These are phyloP conservation scores for Colletotrichum lentis DNA, from an alignment of 2,329 filamentous ascomycete genomes.

Conservation along the genomic window DNA sequence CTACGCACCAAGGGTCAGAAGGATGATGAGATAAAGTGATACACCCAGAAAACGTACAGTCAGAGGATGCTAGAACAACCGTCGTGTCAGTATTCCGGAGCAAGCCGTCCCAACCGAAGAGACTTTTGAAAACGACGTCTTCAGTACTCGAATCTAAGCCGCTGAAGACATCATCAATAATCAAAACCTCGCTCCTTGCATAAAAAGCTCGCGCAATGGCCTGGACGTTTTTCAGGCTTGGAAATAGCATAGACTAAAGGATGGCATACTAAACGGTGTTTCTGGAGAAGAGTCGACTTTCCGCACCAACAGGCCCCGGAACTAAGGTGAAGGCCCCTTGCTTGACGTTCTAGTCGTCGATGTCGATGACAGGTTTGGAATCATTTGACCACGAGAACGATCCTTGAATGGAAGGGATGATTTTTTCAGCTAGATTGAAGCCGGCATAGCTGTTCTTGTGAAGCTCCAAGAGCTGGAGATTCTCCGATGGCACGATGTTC, in stretches of 20 bases:
- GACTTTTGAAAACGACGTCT: constrained; percentile 40
- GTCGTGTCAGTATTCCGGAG: constrained; percentile 40
- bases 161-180: constrained; percentile 48
- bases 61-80: constrained; percentile 34
- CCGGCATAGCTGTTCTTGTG: background rate
- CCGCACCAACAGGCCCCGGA: constrained; percentile 49
- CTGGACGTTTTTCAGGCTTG: constrained; percentile 16
- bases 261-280: constrained; percentile 42
- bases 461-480: constrained; percentile 8
- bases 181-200: constrained; percentile 40
- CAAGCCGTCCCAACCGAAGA: constrained; percentile 42
- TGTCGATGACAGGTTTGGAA: constrained; percentile 23
- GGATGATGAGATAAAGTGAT: fast-evolving
- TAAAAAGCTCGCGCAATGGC: constrained; percentile 46
- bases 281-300: constrained; percentile 49
- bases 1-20: background rate
- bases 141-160: constrained; percentile 45
- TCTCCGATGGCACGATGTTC: background rate
- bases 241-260: fast-evolving
- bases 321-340: constrained; percentile 41
- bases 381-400: constrained; percentile 36
- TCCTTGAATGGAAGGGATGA: constrained; percentile 25
- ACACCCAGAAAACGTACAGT: constrained; percentile 16
- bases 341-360: constrained; percentile 20
- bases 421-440: background rate